Evolutionary conservation across 257 asterid genomes (phyloP), one percentile per base, ranked within the genome.

Genomic region (Dorcoceras hygrometricum): DNA sequence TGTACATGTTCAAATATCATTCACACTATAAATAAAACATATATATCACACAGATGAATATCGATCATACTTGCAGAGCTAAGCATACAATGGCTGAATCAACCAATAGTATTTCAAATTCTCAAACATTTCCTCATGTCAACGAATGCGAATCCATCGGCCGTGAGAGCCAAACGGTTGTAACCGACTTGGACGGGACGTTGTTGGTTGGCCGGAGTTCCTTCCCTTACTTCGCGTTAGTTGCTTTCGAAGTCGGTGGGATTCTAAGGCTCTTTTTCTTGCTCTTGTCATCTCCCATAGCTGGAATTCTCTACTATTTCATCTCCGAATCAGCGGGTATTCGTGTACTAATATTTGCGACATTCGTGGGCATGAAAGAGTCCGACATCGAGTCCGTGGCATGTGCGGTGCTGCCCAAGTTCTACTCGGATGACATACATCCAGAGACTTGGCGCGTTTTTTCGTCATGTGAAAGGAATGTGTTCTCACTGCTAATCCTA

Each of bases 231-330:
- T 89, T 83, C 50, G 97, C 97, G 9, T 68, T 84, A 22, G 82
- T 82, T 0, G 97, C 94, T 1, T 89, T 89, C 54, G 95, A 87
- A 73, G 95, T 77, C n/a, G 97, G 91, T 43, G 89, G 94, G 6
- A 69, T 81, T 6, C 39, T 84, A 22, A 74, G 97, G 62, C 95
- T 87, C 20, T 70, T 89, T 2, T 65, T 87, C 69, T 59, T 87
- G 27, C 79, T 82, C 23, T 69, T 89, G 4, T 77, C 84, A 3
- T 69, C 95, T 27, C 95, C 94, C 0, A 1, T 87, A 0, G 95
- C 91, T 1, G 94, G 83, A 8, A 2, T 89, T 1, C 56, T 89
- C 12, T 82, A 89, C 79, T 81, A 85, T 36, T 68, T 80, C 66
- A 32, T 83, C 34, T 87, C 94, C 0, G 94, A 87, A 68, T 78